Percentiles rank a stretch among this genome's conserved stretches.
phyloP scores from a whole-genome alignment of 805 yeast genomes.

The Cyberlindnera americana region DNA sequence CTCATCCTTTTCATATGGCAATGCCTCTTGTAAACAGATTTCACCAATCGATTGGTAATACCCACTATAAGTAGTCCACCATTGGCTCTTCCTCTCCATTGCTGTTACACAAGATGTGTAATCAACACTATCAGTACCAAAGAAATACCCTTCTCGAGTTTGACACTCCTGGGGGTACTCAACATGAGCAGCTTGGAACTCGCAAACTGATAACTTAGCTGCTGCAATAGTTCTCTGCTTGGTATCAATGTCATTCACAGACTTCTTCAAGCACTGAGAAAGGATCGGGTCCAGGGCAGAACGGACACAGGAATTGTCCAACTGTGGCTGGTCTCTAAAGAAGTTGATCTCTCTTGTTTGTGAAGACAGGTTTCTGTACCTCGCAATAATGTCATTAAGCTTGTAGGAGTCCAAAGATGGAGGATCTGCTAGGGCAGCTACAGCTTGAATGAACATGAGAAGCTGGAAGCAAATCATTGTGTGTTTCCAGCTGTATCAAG shows the following conservation, averaged over 20 bases:
- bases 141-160: slow-evolving; percentile 21
- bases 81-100: slow-evolving; percentile 46
- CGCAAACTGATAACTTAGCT: slow-evolving; percentile 49
- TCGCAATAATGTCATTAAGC: slow-evolving; percentile 20
- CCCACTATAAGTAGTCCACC: slow-evolving; percentile 76
- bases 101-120: slow-evolving; percentile 37
- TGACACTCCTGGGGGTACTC: slow-evolving; percentile 29
- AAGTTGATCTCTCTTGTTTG: slow-evolving; percentile 10
- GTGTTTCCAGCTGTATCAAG: no score
- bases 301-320: slow-evolving; percentile 33
- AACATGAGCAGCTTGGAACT: slow-evolving; percentile 46
- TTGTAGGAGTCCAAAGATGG: slow-evolving; percentile 11
- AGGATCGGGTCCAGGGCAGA: slow-evolving; percentile 39
- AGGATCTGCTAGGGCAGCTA: neutral
- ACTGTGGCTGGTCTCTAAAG: slow-evolving; percentile 10
- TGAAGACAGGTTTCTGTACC: slow-evolving; percentile 17
- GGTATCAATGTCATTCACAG: slow-evolving; percentile 37
- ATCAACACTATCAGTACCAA: slow-evolving; percentile 14
- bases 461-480: neutral
- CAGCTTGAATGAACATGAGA: neutral
- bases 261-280: slow-evolving; percentile 37
- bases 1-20: slow-evolving; percentile 51
- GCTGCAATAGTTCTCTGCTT: slow-evolving; percentile 38
- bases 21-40: slow-evolving; percentile 49
- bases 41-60: slow-evolving; percentile 52